Percentiles rank a stretch among this genome's conserved stretches.
Evolutionary conservation across 176 grass and related monocot genomes (phyloP).

Genomic region (Aegilops bicornis): DNA sequence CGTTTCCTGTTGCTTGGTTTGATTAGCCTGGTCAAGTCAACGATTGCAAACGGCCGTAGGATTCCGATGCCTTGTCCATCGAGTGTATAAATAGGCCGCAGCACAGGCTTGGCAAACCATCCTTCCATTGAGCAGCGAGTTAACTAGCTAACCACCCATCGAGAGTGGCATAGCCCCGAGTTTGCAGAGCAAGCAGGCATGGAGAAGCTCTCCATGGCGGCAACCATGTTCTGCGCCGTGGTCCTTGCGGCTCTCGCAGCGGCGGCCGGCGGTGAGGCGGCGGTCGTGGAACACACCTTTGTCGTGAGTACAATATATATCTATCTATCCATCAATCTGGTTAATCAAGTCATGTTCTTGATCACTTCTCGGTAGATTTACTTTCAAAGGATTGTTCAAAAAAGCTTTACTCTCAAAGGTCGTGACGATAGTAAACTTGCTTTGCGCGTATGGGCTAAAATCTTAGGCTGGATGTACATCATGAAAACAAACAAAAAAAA

Average conservation of each 20-base stretch:
- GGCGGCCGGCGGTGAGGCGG: background rate
- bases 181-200: background rate
- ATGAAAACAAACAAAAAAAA: no score
- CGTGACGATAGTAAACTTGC: no score
- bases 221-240: background rate
- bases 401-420: no score
- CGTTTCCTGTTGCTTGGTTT: background rate
- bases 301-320: background rate
- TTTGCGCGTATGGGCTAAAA: no score
- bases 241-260: background rate
- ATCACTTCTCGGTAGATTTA: no score
- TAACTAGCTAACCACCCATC: background rate
- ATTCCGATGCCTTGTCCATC: background rate
- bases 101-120: background rate
- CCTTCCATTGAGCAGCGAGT: background rate
- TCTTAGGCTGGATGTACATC: no score
- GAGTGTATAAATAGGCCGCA: background rate
- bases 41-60: background rate
- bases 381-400: no score
- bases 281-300: constrained; percentile 25
- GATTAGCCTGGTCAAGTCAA: background rate
- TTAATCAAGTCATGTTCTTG: background rate
- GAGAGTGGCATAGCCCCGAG: no score
- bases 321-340: background rate
- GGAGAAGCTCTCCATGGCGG: constrained; percentile 21